Evolutionary conservation across 768 basidiomycete species (phyloP).

Genomic region (Boletus sp.): DNA sequence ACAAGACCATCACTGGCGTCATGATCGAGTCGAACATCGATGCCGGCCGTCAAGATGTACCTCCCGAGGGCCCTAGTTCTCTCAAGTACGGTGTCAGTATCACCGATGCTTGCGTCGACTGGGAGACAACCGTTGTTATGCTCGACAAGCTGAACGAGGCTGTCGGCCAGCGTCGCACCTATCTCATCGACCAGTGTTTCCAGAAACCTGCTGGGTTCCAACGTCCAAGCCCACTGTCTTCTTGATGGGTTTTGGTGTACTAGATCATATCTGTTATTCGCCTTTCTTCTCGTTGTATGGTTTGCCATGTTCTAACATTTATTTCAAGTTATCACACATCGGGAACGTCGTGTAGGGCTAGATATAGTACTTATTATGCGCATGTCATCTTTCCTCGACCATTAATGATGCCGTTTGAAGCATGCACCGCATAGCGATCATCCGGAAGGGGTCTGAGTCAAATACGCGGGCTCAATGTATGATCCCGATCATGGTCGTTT

Average conservation of each 20-base stretch:
- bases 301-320: conserved; percentile 5
- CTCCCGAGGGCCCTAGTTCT: conserved; percentile 57
- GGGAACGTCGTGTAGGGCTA: not conserved
- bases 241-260: conserved; percentile 1
- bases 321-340: not conserved
- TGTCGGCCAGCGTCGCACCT: conserved; percentile 26
- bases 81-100: conserved; percentile 84
- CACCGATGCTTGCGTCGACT: conserved; percentile 90
- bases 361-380: not conserved
- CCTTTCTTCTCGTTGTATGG: conserved; percentile 1
- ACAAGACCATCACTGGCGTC: conserved; percentile 79
- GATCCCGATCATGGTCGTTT: no score
- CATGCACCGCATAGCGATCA: not conserved
- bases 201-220: conserved; percentile 28
- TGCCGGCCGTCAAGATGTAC: conserved; percentile 88
- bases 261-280: not conserved
- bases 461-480: not conserved
- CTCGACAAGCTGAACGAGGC: conserved; percentile 64
- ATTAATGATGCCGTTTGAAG: not conserved
- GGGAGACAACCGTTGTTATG: conserved; percentile 75
- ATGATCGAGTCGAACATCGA: conserved; percentile 98
- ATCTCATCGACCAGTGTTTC: conserved; percentile 24
- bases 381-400: not conserved
- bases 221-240: conserved; percentile 13
- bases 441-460: not conserved